Evolutionary conservation across 129 eudicot species (phyloP), one percentile per base, ranked within the genome.

Genomic region (Centrapalus pauciflorus): DNA sequence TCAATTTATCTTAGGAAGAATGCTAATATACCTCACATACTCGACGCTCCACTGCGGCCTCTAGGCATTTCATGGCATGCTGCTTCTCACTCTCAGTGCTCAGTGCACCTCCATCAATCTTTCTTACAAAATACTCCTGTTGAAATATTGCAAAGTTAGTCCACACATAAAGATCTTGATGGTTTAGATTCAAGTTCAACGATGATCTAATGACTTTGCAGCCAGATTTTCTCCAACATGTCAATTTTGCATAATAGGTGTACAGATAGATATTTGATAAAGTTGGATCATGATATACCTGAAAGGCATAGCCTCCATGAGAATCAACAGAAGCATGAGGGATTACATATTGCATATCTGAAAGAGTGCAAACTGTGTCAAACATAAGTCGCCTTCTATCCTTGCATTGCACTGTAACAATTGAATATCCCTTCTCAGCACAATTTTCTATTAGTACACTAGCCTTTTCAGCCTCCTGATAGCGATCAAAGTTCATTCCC

Each of bases 41-140:
- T n/a, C 96, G 83, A 66, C 96, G 88, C 63, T 88, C 88, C 8
- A 84, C 78, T 38, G 91, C 96, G 2, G 96, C 96, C 67, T 84
- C 86, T 79, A 84, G 67, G 79, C 96, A 84, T 80, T 79, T 88
- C 43, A 66, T 55, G 7, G 87, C 88, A 75, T 86, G 64, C 61
- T 82, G 82, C 50, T 84, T 88, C 86, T 88, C 96, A 24, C 81
- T 29, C 35, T 82, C 81, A 9, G 86, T 79, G 33, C 69, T 74
- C 33, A 88, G 16, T 3, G 88, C 81, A 50, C 75, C 66, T 3
- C 96, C 91, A 25, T 88, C 88, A 3, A 70, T 72, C 62, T 88
- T 86, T 59, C 91, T 76, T 26, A 88, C 74, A 40, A 88, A 88
- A 65, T 88, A 88, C 71, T 88, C 91, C 96, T 87, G 71, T 23